Base-by-base conservation (phyloP, 768 basidiomycete genomes). In the Kwoniella sp. region DNA sequence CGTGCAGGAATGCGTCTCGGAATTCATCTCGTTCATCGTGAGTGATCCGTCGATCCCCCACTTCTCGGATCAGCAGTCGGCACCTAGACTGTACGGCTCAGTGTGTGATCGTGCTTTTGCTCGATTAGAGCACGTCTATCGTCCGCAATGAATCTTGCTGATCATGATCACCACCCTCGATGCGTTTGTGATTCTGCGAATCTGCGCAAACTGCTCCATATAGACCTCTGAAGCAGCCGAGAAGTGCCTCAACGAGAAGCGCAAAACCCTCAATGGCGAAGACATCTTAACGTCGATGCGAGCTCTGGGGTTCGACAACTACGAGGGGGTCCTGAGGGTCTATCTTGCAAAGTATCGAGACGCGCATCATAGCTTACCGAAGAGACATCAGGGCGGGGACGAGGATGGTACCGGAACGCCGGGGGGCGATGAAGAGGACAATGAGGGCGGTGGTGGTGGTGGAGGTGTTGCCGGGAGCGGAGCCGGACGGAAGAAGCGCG, bases 191-290 rank as follows among this genome's bases (percentile, higher is more conserved):
- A 45, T 45, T 45, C 38, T n/a, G n/a, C 11, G 38, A 45, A 45
- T 45, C 38, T 45, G 38, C 11, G 38, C 38, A 41, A n/a, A n/a
- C n/a, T n/a, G n/a, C n/a, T 22, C 22, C 13, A 48, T 23, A 48
- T 55, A 77, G 77, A 96, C 94, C 29, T 91, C 89, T 50, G 95
- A 98, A 81, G 95, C 95, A 4, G 92, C 92, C 17, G 95, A 97
- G 81, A 92, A 92, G 75, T 94, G 93, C 71, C 86, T 90, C 77
- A 84, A 90, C 72, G 94, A 97, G 84, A 98, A 98, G 82, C 86
- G 95, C 67, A 98, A 98, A 84, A 98, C 95, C 64, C 93, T 97
- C 50, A 93, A 92, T 13, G 95, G 95, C 26, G 94, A 98, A 84
- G 95, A 98, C 80, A 94, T 98, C 52, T 82, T 98, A 62, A 90